Evolutionary conservation across 305 asterid species (phyloP).

Genomic region (Ajuga reptans): DNA sequence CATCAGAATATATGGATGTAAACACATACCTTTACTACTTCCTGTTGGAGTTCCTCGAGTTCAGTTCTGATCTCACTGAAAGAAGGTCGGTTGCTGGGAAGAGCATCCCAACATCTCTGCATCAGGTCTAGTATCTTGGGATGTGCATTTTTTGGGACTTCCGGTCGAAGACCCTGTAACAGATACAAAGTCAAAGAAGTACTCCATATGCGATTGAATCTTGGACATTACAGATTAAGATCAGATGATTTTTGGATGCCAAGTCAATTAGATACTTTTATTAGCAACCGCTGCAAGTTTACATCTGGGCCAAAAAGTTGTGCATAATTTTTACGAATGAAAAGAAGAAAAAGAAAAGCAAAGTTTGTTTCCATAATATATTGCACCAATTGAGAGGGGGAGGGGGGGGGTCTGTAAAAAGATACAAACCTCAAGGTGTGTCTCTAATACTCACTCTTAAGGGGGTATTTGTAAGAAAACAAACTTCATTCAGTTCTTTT

Average conservation of each 20-base stretch:
- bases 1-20: not conserved
- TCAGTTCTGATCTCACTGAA: constrained; percentile 56
- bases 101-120: constrained; percentile 78
- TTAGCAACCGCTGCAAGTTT: not conserved
- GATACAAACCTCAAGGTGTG: not conserved
- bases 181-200: not conserved
- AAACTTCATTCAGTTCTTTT: not conserved
- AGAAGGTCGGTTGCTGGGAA: constrained; percentile 58
- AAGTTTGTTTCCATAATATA: not conserved
- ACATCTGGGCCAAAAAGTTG: not conserved
- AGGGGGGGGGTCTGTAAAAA: not conserved
- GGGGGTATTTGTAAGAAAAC: not conserved
- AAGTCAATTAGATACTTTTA: not conserved
- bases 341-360: not conserved
- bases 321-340: no score
- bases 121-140: constrained; percentile 62
- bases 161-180: constrained; percentile 85
- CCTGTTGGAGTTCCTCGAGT: constrained; percentile 55
- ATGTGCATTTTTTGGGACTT: constrained; percentile 51
- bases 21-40: constrained; percentile 47
- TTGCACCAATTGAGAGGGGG: not conserved
- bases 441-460: not conserved
- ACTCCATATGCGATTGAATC: not conserved
- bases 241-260: not conserved
- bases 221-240: not conserved